Percentiles rank a stretch among this genome's conserved stretches.
Evolutionary conservation across 257 asterid species (phyloP).

Genomic region (Solanum sitiens): DNA sequence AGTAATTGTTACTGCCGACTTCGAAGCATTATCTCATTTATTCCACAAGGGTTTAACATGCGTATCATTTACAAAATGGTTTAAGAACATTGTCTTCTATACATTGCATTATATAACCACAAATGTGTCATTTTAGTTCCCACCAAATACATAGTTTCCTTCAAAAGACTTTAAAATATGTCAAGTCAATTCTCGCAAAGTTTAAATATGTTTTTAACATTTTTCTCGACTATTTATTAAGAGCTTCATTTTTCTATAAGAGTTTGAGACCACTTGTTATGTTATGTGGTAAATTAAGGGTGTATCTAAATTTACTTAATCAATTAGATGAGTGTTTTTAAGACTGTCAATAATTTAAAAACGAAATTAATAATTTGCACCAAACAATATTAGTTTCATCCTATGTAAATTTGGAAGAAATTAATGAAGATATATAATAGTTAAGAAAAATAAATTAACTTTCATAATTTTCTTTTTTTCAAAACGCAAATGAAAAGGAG

Average conservation of each 20-base stretch:
- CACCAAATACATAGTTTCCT: background rate
- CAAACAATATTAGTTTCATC: no score
- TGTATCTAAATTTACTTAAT: background rate
- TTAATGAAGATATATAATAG: background rate
- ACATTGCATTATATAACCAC: background rate
- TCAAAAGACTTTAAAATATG: background rate
- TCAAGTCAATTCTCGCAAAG: fast-evolving
- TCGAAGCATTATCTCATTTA: background rate
- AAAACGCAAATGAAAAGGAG: background rate
- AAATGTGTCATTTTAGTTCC: background rate
- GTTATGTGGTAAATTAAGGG: background rate
- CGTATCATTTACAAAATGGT: background rate
- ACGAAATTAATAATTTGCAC: background rate
- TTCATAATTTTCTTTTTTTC: no score
- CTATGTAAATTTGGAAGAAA: background rate
- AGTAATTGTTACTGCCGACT: no score
- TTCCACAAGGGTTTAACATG: background rate
- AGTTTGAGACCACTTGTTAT: background rate
- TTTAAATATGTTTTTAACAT: no score
- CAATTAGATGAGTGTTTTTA: no score
- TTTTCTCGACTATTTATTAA: no score
- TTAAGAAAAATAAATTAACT: background rate
- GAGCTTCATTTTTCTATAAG: background rate
- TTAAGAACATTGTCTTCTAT: background rate
- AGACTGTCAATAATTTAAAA: no score